Percentiles rank a stretch among this genome's conserved stretches.
Evolutionary conservation across 495 filamentous ascomycete species (phyloP).

Genomic region (Neurospora sp.): DNA sequence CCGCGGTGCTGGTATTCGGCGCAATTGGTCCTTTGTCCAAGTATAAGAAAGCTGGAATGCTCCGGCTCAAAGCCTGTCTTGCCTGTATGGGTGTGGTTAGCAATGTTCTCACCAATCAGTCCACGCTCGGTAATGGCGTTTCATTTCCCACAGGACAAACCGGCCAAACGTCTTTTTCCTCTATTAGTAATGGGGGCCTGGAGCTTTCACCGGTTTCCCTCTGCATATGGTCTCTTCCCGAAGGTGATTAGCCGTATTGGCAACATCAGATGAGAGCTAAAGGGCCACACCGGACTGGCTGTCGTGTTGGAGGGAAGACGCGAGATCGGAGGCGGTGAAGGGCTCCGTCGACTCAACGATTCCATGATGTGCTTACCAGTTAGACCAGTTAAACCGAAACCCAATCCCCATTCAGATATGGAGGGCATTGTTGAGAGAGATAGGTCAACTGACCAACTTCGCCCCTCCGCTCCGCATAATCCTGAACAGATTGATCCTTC

Average conservation of each 20-base stretch:
- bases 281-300: neutral
- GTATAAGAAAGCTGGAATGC: neutral
- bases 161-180: neutral
- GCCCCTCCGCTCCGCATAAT: neutral
- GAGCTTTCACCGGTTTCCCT: neutral
- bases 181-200: neutral
- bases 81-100: neutral
- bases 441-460: neutral
- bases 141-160: neutral
- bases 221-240: neutral
- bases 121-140: neutral
- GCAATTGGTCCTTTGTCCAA: neutral
- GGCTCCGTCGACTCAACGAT: neutral
- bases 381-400: neutral
- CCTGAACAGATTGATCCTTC: neutral
- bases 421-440: neutral
- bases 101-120: neutral
- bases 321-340: neutral
- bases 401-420: neutral
- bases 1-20: neutral
- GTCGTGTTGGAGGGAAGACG: neutral
- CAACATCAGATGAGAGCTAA: neutral
- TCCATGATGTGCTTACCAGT: neutral
- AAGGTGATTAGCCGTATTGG: neutral
- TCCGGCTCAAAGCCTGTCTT: neutral